Evolutionary conservation across 306 rosid species (phyloP).

Genomic region (Inga leiocalycina): DNA sequence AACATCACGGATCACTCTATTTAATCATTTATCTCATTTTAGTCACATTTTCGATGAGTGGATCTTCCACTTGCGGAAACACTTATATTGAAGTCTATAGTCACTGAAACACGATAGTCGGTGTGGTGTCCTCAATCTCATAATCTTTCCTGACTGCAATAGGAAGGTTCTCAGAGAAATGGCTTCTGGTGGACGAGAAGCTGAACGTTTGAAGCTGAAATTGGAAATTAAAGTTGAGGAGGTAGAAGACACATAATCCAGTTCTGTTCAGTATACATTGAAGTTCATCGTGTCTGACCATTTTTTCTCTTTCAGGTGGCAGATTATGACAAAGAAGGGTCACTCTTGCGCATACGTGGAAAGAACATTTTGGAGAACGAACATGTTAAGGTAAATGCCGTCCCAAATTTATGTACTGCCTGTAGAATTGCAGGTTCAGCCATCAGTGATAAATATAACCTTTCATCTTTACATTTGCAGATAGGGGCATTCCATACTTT

Average conservation of each 20-base stretch:
- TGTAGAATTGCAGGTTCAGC: not conserved
- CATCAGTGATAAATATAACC: slow-evolving; percentile 12
- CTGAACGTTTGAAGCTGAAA: slow-evolving; percentile 84
- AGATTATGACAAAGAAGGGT: slow-evolving; percentile 89
- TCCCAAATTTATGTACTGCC: not conserved
- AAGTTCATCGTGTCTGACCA: not conserved
- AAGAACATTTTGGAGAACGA: slow-evolving; percentile 86
- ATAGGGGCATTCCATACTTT: slow-evolving; percentile 93
- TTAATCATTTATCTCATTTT: not conserved
- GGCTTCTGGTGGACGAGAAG: slow-evolving; percentile 87
- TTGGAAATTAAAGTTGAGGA: slow-evolving; percentile 88
- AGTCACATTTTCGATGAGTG: not conserved
- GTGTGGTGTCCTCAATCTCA: not conserved
- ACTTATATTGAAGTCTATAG: not conserved
- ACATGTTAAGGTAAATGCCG: slow-evolving; percentile 73
- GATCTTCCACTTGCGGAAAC: slow-evolving; percentile 6
- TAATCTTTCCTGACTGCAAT: slow-evolving; percentile 20
- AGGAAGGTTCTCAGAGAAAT: slow-evolving; percentile 89
- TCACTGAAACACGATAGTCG: not conserved
- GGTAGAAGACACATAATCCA: slow-evolving; percentile 41
- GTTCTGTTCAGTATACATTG: not conserved
- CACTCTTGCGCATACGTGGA: slow-evolving; percentile 86
- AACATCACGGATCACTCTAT: not conserved
- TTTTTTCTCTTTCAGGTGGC: slow-evolving; percentile 54
- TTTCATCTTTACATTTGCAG: slow-evolving; percentile 49